A percentile compares a stretch with the other conserved stretches of the same genome.
phyloP scores from a whole-genome alignment of 1,284 basidiomycete species.

The Tylopilus sp. region DNA sequence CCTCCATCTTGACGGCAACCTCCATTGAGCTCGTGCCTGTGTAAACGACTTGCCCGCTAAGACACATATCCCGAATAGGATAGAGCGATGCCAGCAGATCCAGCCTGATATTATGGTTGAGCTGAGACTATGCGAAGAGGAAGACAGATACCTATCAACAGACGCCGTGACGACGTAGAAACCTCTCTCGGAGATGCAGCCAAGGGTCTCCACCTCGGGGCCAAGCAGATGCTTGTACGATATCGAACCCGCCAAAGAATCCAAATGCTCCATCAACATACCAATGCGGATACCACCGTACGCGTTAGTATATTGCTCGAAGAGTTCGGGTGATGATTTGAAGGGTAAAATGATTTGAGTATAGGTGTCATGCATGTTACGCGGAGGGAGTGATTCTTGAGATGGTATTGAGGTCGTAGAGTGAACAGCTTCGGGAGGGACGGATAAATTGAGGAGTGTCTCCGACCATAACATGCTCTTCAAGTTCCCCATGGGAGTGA shows the following conservation, averaged over 20 bases:
- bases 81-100: slow-evolving; percentile 66
- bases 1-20: slow-evolving; percentile 86
- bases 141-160: slow-evolving; percentile 69
- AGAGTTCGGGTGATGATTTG: slow-evolving; percentile 62
- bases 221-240: slow-evolving; percentile 86
- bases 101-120: not conserved
- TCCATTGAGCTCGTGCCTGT: slow-evolving; percentile 85
- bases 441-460: slow-evolving; percentile 53
- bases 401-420: slow-evolving; percentile 26
- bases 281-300: slow-evolving; percentile 76
- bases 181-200: slow-evolving; percentile 67
- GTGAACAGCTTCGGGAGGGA: slow-evolving; percentile 29
- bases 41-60: slow-evolving; percentile 85
- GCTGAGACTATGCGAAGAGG: not conserved
- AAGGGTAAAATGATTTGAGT: slow-evolving; percentile 74
- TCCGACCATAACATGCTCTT: slow-evolving; percentile 67
- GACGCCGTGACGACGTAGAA: slow-evolving; percentile 88
- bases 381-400: slow-evolving; percentile 48
- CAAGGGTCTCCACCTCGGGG: slow-evolving; percentile 63
- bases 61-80: slow-evolving; percentile 72
- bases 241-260: slow-evolving; percentile 86
- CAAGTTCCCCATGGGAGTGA: slow-evolving; percentile 60
- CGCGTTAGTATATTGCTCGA: slow-evolving; percentile 78
- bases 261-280: slow-evolving; percentile 82
- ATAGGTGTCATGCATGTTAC: slow-evolving; percentile 78